A percentile compares a stretch with the other conserved stretches of the same genome.
phyloP scores from a whole-genome alignment of 768 basidiomycete species.

The Pleurotus tuber-regium region DNA sequence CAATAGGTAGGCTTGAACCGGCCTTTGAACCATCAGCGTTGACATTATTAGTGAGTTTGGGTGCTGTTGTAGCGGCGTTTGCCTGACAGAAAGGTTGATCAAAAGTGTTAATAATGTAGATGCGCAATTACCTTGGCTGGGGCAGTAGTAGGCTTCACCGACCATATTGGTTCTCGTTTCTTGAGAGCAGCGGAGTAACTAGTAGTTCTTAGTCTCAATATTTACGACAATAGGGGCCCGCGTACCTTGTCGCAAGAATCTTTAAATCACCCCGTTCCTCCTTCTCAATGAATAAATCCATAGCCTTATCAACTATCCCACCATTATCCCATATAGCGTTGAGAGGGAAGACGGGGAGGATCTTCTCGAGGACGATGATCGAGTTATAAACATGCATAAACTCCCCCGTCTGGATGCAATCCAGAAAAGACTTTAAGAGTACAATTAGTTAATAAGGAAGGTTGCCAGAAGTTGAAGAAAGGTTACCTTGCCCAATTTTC shows the following conservation, averaged over 20 bases:
- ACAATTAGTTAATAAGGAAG: not conserved
- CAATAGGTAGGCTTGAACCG: slow-evolving; percentile 33
- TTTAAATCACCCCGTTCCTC: slow-evolving; percentile 87
- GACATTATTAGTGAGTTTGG: not conserved
- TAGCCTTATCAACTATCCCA: slow-evolving; percentile 49
- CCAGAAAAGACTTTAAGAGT: slow-evolving; percentile 61
- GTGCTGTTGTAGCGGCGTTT: not conserved
- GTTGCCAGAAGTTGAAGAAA: not conserved
- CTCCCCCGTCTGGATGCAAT: slow-evolving; percentile 82
- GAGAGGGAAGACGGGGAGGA: slow-evolving; percentile 85
- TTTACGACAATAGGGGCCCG: slow-evolving; percentile 10
- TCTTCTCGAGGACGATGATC: slow-evolving; percentile 90
- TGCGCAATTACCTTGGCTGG: slow-evolving; percentile 21
- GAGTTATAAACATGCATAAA: slow-evolving; percentile 98
- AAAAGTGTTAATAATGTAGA: not conserved
- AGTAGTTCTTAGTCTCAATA: slow-evolving; percentile 5
- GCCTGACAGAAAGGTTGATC: slow-evolving; percentile 1
- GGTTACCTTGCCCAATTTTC: slow-evolving; percentile 63
- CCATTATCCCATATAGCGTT: slow-evolving; percentile 58
- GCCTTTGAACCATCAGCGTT: slow-evolving; percentile 23
- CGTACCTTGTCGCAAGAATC: slow-evolving; percentile 75
- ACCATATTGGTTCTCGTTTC: slow-evolving; percentile 65
- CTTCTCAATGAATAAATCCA: slow-evolving; percentile 65
- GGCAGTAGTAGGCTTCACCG: slow-evolving; percentile 25
- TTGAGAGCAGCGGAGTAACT: slow-evolving; percentile 77